phyloP scores from a whole-genome alignment of 2,329 filamentous ascomycete genomes.

The Venturia asperata region DNA sequence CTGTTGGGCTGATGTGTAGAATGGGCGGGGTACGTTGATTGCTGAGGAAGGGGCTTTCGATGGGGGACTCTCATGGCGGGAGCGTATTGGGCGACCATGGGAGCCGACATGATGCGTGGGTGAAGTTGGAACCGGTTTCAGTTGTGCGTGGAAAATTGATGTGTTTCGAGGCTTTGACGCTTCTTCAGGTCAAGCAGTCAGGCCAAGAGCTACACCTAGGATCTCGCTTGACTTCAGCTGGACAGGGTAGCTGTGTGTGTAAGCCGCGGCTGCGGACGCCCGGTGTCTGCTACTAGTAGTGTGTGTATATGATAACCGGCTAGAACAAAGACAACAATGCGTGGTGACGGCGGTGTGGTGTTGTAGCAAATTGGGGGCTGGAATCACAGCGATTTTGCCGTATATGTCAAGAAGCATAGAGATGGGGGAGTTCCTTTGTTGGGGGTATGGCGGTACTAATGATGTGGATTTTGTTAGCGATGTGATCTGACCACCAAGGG shows the following conservation, averaged over 20 bases:
- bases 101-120: slow-evolving; percentile 15
- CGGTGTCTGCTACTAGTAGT: not conserved
- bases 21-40: not conserved
- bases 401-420: not conserved
- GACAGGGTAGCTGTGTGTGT: not conserved
- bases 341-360: not conserved
- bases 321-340: not conserved
- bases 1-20: not conserved
- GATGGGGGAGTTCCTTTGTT: slow-evolving; percentile 8
- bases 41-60: slow-evolving; percentile 16
- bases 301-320: not conserved
- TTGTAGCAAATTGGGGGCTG: not conserved
- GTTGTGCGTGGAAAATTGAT: not conserved
- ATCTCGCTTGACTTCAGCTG: slow-evolving; percentile 11
- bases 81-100: slow-evolving; percentile 8
- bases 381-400: not conserved
- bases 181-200: not conserved
- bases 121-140: not conserved
- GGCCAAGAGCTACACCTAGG: not conserved
- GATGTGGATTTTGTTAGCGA: not conserved
- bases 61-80: slow-evolving; percentile 5
- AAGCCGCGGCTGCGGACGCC: not conserved
- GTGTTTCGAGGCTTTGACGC: not conserved
- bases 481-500: not conserved
- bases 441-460: not conserved